A percentile compares a stretch with the other conserved stretches of the same genome.
Evolutionary conservation across 768 basidiomycete genomes (phyloP).

Genomic region (Xerocomellus intermedius): DNA sequence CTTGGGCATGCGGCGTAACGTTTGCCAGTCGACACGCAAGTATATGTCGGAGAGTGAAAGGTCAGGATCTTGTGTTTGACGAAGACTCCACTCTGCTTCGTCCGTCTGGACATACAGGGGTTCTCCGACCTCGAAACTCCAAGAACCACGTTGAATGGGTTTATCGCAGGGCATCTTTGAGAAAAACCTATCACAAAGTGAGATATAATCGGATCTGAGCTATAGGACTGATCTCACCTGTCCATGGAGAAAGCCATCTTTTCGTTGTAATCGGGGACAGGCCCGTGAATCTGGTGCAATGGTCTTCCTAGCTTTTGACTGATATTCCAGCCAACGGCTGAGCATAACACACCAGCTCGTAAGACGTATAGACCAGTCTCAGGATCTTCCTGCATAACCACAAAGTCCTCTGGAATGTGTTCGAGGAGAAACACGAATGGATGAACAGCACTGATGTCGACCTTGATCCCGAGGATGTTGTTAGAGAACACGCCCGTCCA

Average conservation of each 20-base stretch:
- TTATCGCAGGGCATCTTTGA: conserved; percentile 45
- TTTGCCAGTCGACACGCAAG: conserved; percentile 57
- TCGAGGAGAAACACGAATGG: conserved; percentile 47
- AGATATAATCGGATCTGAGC: not conserved
- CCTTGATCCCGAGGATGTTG: conserved; percentile 37
- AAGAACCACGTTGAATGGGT: conserved; percentile 54
- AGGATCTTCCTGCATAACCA: conserved; percentile 41
- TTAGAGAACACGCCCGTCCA: conserved; percentile 41
- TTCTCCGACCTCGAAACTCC: conserved; percentile 50
- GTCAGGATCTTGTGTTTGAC: conserved; percentile 34
- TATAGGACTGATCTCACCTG: conserved; percentile 31
- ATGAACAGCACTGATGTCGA: conserved; percentile 29
- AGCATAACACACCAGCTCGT: conserved; percentile 45
- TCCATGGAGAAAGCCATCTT: conserved; percentile 51
- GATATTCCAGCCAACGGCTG: conserved; percentile 51
- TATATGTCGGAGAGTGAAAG: conserved; percentile 41
- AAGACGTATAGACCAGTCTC: conserved; percentile 44
- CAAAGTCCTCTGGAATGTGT: conserved; percentile 53
- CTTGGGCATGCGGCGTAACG: conserved; percentile 46
- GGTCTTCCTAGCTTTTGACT: conserved; percentile 46
- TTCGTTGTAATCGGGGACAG: conserved; percentile 50
- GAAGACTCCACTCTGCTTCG: conserved; percentile 36
- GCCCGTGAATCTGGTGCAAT: conserved; percentile 44
- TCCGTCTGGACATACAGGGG: conserved; percentile 44
- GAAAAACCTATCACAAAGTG: conserved; percentile 38